A percentile compares a stretch with the other conserved stretches of the same genome.
Conservation (phyloP, 2,329 filamentous ascomycete genomes). For the Didymellaceae sp. region DNA sequence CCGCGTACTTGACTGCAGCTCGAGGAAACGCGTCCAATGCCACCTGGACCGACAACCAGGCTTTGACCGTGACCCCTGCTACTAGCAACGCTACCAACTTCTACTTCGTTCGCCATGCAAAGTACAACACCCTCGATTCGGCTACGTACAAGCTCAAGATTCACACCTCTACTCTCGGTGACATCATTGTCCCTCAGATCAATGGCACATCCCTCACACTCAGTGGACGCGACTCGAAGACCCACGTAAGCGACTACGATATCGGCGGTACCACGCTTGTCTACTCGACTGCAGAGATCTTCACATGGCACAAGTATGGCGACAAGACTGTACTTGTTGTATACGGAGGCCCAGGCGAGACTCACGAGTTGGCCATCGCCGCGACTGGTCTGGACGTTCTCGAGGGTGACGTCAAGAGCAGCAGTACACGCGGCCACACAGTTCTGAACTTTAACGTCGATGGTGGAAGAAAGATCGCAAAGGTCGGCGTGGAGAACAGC, state of each 20-base stretch:
- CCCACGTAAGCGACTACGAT: slow-evolving; percentile 71
- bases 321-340: slow-evolving; percentile 67
- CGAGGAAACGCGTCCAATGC: slow-evolving; percentile 40
- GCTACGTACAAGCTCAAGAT: slow-evolving; percentile 70
- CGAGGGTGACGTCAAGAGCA: slow-evolving; percentile 52
- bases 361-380: slow-evolving; percentile 66
- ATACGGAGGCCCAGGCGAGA: slow-evolving; percentile 68
- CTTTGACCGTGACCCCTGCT: slow-evolving; percentile 68
- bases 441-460: slow-evolving; percentile 64
- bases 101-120: slow-evolving; percentile 69
- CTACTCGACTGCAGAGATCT: slow-evolving; percentile 73
- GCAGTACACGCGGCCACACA: slow-evolving; percentile 52
- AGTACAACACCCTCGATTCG: slow-evolving; percentile 65
- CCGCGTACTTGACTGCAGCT: slow-evolving; percentile 66
- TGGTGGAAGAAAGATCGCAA: slow-evolving; percentile 59
- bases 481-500: slow-evolving; percentile 50
- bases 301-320: slow-evolving; percentile 70
- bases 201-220: slow-evolving; percentile 62
- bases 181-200: slow-evolving; percentile 64
- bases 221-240: slow-evolving; percentile 69
- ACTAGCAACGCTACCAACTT: slow-evolving; percentile 64
- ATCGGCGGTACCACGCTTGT: slow-evolving; percentile 65
- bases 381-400: slow-evolving; percentile 45
- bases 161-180: slow-evolving; percentile 62
- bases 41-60: slow-evolving; percentile 48